phyloP scores from a whole-genome alignment of 768 basidiomycete species.

The Trametes coccinea region DNA sequence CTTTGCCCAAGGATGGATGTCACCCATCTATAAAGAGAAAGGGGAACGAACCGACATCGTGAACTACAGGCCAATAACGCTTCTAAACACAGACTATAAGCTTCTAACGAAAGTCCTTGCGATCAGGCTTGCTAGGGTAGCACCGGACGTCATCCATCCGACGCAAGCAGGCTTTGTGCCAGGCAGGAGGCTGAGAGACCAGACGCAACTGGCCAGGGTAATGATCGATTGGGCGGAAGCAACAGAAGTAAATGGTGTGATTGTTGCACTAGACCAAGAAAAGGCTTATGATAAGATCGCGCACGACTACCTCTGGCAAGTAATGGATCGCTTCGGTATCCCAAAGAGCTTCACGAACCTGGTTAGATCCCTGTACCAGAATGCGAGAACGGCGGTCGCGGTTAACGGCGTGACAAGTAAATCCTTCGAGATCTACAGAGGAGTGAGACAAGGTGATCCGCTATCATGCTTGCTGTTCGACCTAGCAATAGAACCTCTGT shows the following conservation, averaged over 20 bases:
- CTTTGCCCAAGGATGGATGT: conserved; percentile 36
- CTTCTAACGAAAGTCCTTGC: conserved; percentile 30
- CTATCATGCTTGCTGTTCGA: no score
- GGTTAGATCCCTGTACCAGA: conserved; percentile 32
- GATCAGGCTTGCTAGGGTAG: not conserved
- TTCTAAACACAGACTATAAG: conserved; percentile 37
- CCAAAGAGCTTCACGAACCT: not conserved
- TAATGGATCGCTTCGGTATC: conserved; percentile 5
- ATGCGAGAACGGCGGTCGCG: conserved; percentile 32
- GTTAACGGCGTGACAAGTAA: conserved; percentile 31
- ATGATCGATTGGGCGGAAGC: conserved; percentile 18
- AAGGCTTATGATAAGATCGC: conserved; percentile 24
- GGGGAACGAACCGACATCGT: conserved; percentile 6
- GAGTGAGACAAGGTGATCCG: no score
- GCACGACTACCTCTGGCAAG: conserved; percentile 18
- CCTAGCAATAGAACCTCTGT: no score
- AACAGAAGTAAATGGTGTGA: conserved; percentile 11
- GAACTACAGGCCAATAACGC: conserved; percentile 23
- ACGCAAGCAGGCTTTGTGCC: not conserved
- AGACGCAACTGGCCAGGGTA: conserved; percentile 29
- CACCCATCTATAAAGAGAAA: conserved; percentile 45
- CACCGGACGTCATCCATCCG: not conserved
- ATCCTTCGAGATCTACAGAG: no score
- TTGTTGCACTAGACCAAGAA: conserved; percentile 22
- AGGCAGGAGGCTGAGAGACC: not conserved